Conservation (phyloP, 441 rosid species). For the Gossypium armourianum region DNA sequence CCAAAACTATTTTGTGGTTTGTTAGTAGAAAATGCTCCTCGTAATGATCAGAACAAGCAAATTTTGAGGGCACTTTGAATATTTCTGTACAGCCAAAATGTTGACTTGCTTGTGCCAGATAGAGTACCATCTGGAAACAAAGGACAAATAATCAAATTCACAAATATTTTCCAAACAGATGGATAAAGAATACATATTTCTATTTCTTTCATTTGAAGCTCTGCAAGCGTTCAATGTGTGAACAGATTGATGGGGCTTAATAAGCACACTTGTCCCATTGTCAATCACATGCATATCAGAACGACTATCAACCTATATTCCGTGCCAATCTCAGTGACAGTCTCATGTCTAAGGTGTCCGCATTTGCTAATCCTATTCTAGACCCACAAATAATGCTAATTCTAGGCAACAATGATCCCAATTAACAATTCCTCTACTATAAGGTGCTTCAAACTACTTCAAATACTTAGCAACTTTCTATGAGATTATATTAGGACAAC, state of each 20-base stretch:
- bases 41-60: slow-evolving; percentile 75
- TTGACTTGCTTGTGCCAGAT: slow-evolving; percentile 84
- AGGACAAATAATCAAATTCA: slow-evolving; percentile 19
- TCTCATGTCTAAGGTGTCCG: not conserved
- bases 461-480: not conserved
- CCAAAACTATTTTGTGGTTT: slow-evolving; percentile 64
- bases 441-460: not conserved
- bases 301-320: not conserved
- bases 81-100: slow-evolving; percentile 82
- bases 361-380: slow-evolving; percentile 1
- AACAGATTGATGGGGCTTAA: not conserved
- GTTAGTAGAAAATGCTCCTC: slow-evolving; percentile 75
- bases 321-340: not conserved
- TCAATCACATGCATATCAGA: not conserved
- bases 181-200: not conserved
- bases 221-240: not conserved
- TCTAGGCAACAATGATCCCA: not conserved
- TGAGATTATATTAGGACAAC: not conserved
- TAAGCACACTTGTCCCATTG: not conserved
- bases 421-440: not conserved
- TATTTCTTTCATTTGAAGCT: not conserved
- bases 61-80: slow-evolving; percentile 91
- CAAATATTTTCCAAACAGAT: slow-evolving; percentile 7
- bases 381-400: not conserved
- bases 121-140: slow-evolving; percentile 65